phyloP scores from a whole-genome alignment of 2,329 filamentous ascomycete species.

The Fusarium ramigenum region DNA sequence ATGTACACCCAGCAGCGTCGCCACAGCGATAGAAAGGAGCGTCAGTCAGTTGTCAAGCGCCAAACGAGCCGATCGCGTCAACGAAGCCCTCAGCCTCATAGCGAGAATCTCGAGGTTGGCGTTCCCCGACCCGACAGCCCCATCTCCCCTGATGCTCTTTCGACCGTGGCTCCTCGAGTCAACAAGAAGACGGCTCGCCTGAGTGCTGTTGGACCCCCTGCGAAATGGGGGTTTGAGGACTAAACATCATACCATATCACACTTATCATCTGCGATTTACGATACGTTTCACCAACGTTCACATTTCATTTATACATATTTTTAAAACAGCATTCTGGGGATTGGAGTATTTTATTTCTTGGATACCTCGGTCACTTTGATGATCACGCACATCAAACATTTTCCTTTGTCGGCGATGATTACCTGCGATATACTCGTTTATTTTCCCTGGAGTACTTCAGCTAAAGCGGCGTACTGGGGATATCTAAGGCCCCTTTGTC shows the following conservation, averaged over 20 bases:
- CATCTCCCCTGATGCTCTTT: conserved; percentile 49
- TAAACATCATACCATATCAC: conserved; percentile 6
- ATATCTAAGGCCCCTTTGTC: conserved; percentile 2
- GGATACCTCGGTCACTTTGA: conserved; percentile 35
- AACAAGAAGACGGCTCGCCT: conserved; percentile 54
- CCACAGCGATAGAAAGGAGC: conserved; percentile 7
- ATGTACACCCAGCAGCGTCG: conserved; percentile 29
- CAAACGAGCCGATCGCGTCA: conserved; percentile 17
- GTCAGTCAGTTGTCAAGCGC: conserved; percentile 18
- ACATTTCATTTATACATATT: conserved; percentile 17
- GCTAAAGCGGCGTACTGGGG: conserved; percentile 21
- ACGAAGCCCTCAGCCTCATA: not conserved
- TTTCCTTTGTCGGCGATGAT: conserved; percentile 42
- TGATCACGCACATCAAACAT: conserved; percentile 27
- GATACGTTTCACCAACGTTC: conserved; percentile 22
- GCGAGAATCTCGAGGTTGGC: conserved; percentile 35
- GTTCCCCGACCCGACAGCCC: conserved; percentile 55
- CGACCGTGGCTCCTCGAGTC: conserved; percentile 38
- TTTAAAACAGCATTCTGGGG: conserved; percentile 25
- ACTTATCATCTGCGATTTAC: not conserved
- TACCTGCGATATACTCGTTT: conserved; percentile 19
- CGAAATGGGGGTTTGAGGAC: conserved; percentile 37
- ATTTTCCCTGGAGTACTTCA: conserved; percentile 21
- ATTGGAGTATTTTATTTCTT: conserved; percentile 33
- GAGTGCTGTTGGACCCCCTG: conserved; percentile 46